Conservation (phyloP, 1,284 basidiomycete genomes). For the Amylostereum chailletii region DNA sequence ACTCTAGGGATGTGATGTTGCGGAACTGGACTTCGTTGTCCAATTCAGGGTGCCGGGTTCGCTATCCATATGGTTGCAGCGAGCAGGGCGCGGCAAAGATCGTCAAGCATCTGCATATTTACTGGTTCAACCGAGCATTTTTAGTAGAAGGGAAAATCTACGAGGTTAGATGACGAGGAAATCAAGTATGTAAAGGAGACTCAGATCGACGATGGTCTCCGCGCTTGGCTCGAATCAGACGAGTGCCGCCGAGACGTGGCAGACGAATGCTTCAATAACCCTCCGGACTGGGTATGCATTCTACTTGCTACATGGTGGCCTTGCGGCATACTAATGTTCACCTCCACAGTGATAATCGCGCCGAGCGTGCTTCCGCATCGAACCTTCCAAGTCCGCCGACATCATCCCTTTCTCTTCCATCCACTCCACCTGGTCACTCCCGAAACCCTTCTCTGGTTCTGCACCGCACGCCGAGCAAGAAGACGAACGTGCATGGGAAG, state of each 20-base stretch:
- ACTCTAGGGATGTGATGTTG: constrained; percentile 3
- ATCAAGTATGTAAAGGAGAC: constrained; percentile 4
- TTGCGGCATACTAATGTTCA: not conserved
- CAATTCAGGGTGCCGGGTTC: constrained; percentile 5
- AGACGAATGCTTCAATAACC: constrained; percentile 9
- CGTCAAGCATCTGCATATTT: constrained; percentile 20
- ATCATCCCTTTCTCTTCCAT: no score
- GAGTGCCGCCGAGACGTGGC: constrained; percentile 6
- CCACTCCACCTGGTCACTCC: no score
- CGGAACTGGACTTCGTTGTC: not conserved
- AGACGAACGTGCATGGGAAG: not conserved
- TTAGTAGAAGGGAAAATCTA: constrained; percentile 13
- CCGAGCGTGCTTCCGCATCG: not conserved
- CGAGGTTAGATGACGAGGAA: constrained; percentile 3
- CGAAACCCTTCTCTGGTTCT: not conserved
- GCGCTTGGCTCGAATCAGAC: constrained; percentile 4
- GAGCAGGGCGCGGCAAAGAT: constrained; percentile 13
- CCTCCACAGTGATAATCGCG: not conserved
- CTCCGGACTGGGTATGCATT: not conserved
- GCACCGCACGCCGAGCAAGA: constrained; percentile 1
- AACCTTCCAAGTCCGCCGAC: not conserved
- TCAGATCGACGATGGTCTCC: constrained; percentile 6
- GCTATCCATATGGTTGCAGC: constrained; percentile 1
- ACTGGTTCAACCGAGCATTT: constrained; percentile 21
- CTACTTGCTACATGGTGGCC: not conserved